phyloP scores from a whole-genome alignment of 306 rosid genomes.

The Spatholobus suberectus region DNA sequence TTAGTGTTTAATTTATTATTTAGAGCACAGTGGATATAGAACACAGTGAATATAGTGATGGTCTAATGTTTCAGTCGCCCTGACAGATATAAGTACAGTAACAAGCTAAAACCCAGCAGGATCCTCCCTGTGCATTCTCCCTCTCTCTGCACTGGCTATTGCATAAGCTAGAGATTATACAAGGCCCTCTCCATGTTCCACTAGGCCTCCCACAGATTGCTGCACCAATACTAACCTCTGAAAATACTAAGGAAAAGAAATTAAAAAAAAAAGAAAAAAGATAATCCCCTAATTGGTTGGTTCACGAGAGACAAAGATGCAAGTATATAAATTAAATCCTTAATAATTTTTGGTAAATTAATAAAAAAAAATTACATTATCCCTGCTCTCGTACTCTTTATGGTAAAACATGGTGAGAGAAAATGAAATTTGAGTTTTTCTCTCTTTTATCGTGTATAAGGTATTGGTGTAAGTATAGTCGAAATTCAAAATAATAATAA shows the following conservation, averaged over 20 bases:
- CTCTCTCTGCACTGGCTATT: neutral
- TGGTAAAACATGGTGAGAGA: no score
- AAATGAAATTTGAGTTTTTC: no score
- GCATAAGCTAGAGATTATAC: slow-evolving; percentile 2
- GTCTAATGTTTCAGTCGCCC: neutral
- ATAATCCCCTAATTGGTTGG: neutral
- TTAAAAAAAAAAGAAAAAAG: no score
- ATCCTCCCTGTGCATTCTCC: slow-evolving; percentile 15
- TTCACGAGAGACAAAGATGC: neutral
- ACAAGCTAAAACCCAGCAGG: slow-evolving; percentile 12
- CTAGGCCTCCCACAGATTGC: slow-evolving; percentile 16
- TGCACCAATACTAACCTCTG: slow-evolving; percentile 5
- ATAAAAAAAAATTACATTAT: neutral
- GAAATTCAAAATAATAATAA: no score
- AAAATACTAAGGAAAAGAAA: neutral
- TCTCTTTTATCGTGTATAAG: no score
- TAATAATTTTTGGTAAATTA: neutral
- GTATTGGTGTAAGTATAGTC: no score
- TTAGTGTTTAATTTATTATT: neutral
- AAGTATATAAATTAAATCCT: neutral
- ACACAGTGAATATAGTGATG: neutral
- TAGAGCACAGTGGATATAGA: neutral
- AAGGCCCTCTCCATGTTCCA: slow-evolving; percentile 35
- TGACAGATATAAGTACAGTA: neutral
- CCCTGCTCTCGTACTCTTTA: no score